Evolutionary conservation across 495 filamentous ascomycete genomes (phyloP).

Genomic region (Talaromyces trachyspermus): DNA sequence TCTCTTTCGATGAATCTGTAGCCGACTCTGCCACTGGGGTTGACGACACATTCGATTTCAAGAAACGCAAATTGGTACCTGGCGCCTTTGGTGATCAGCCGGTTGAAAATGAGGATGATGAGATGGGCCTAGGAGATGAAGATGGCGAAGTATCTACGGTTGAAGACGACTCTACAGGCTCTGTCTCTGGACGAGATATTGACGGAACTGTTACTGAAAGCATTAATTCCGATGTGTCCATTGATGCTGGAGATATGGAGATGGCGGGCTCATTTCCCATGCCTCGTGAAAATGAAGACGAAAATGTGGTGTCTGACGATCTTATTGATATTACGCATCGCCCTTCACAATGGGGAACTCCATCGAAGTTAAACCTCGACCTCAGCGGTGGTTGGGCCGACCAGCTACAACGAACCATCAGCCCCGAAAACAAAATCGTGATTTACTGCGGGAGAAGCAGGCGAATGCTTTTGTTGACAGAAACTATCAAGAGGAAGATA

Average conservation of each 20-base stretch:
- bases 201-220: conserved; percentile 56
- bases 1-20: conserved; percentile 45
- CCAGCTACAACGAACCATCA: conserved; percentile 85
- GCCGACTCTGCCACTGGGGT: conserved; percentile 41
- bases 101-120: conserved; percentile 45
- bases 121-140: conserved; percentile 28
- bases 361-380: conserved; percentile 51
- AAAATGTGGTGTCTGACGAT: conserved; percentile 57
- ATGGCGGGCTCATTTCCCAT: conserved; percentile 68
- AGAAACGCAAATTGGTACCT: conserved; percentile 61
- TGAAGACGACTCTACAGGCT: conserved; percentile 80
- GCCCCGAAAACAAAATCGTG: conserved; percentile 82
- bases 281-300: conserved; percentile 59
- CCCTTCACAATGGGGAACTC: conserved; percentile 42
- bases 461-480: conserved; percentile 42
- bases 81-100: conserved; percentile 66
- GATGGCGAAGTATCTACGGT: conserved; percentile 69
- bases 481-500: conserved; percentile 24
- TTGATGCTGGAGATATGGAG: conserved; percentile 62
- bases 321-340: conserved; percentile 37
- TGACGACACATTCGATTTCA: conserved; percentile 78
- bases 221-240: conserved; percentile 61
- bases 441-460: conserved; percentile 53
- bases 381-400: conserved; percentile 73
- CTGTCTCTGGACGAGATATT: conserved; percentile 56